Evolutionary conservation across 495 filamentous ascomycete species (phyloP), one percentile per base, ranked within the genome.

Genomic region (Talaromyces borbonicus): DNA sequence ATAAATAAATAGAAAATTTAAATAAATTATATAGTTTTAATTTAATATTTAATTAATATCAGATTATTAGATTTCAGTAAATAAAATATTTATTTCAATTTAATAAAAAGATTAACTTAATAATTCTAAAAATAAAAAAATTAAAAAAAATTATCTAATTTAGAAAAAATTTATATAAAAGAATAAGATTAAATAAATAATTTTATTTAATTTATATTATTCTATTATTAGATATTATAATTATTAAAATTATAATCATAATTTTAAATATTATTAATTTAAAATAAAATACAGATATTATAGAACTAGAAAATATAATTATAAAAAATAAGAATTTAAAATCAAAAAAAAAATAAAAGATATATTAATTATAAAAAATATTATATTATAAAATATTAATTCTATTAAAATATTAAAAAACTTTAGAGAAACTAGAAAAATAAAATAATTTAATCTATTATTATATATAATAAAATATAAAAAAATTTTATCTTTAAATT

Each of bases 311-410:
- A n/a, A n/a, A n/a, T n/a, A n/a, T n/a, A n/a, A n/a, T n/a, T 31
- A 11, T 31, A 31, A 8, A 31, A 53, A 31, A 45, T 35, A 32
- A 44, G n/a, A n/a, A n/a, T 27, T 15, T 30, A 22, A 33, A 14
- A 39, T 48, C 15, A 49, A 42, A 41, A 26, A 9, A 30, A 16
- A 7, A 27, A 32, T 22, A 27, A 43, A 32, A 29, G 19, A 27
- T 48, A 53, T 53, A 48, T 51, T 45, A 20, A 52, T 25, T 39
- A 49, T 36, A 18, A 1, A 38, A 49, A 35, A 49, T 3, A 49
- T 31, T 50, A 23, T 16, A 30, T 37, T 22, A 35, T 50, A 30
- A 47, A 45, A 32, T 33, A 18, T 36, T 53, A 36, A 36, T 27
- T 47, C 26, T 52, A 47, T 35, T n/a, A n/a, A 24, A 16, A 38